These are phyloP conservation scores for Austroboletus rostrupii DNA, from an alignment of 1,284 basidiomycete genomes.

Conservation along the genomic window DNA sequence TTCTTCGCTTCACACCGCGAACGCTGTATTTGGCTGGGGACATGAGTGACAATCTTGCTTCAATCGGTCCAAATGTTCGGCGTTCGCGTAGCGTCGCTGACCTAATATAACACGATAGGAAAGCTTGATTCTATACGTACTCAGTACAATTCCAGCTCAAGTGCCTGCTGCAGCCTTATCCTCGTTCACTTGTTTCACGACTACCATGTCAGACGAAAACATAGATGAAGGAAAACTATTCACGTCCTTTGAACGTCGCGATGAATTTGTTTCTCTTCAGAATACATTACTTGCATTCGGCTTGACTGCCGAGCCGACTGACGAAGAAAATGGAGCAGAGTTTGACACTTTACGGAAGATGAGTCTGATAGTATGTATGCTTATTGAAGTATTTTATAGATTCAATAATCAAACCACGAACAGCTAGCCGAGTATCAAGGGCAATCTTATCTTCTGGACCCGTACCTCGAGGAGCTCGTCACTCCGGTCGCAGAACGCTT, in stretches of 20 bases:
- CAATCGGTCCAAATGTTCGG: too few species aligned
- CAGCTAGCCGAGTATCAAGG: slow-evolving; percentile 92
- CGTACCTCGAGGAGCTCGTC: slow-evolving; percentile 84
- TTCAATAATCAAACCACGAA: slow-evolving; percentile 1
- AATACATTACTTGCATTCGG: slow-evolving; percentile 49
- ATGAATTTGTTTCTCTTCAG: slow-evolving; percentile 57
- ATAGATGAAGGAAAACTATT: slow-evolving; percentile 41
- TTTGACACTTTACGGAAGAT: slow-evolving; percentile 40
- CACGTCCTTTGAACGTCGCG: slow-evolving; percentile 57
- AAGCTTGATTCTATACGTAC: too few species aligned
- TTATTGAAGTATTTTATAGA: slow-evolving; percentile 3
- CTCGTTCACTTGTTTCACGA: neutral
- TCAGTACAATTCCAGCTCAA: neutral
- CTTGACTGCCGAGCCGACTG: slow-evolving; percentile 40
- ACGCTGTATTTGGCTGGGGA: neutral
- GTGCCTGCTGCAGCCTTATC: neutral
- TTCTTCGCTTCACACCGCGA: slow-evolving; percentile 22
- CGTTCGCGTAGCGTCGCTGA: slow-evolving; percentile 14
- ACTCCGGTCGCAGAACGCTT: slow-evolving; percentile 72
- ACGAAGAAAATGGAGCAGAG: slow-evolving; percentile 48
- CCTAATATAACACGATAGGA: slow-evolving; percentile 13
- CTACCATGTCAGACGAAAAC: slow-evolving; percentile 34
- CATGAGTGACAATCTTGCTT: slow-evolving; percentile 9
- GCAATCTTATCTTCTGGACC: slow-evolving; percentile 91
- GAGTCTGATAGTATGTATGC: slow-evolving; percentile 26